These are phyloP conservation scores for Grosmannia huntii DNA, from an alignment of 2,329 filamentous ascomycete species.

Conservation along the genomic window DNA sequence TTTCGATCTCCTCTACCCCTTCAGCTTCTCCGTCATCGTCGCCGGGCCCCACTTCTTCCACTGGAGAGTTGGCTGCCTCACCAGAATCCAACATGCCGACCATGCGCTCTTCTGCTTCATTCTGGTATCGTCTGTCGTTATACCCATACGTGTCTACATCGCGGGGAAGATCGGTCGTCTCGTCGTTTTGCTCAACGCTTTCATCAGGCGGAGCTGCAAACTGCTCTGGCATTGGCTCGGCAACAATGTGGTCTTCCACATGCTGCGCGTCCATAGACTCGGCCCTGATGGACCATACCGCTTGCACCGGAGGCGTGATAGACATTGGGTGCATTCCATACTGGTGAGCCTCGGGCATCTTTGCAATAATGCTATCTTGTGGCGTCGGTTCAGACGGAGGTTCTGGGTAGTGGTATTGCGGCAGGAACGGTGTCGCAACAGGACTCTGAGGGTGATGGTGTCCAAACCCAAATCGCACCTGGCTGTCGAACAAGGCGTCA, in stretches of 20 bases:
- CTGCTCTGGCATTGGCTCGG: background rate
- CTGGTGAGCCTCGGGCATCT: background rate
- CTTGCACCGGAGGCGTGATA: background rate
- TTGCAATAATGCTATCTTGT: background rate
- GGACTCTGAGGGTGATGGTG: background rate
- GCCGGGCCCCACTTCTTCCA: slow-evolving; percentile 14
- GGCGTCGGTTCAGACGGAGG: background rate
- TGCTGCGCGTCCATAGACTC: slow-evolving; percentile 2
- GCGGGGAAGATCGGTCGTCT: slow-evolving; percentile 8
- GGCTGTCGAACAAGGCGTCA: slow-evolving; percentile 2
- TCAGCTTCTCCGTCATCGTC: slow-evolving; percentile 12
- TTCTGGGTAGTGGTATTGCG: slow-evolving; percentile 10
- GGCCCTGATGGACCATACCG: slow-evolving; percentile 8
- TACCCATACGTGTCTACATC: slow-evolving; percentile 14
- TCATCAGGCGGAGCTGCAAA: background rate
- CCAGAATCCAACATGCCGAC: slow-evolving; percentile 14
- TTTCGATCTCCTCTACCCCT: slow-evolving; percentile 13
- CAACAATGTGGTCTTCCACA: background rate
- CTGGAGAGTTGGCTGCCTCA: slow-evolving; percentile 16
- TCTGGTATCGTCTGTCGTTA: slow-evolving; percentile 15
- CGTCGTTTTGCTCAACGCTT: background rate
- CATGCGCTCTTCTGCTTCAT: slow-evolving; percentile 17
- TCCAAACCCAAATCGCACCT: slow-evolving; percentile 8
- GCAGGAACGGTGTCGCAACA: background rate
- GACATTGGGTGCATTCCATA: background rate